Percentiles rank a stretch among this genome's conserved stretches.
phyloP scores from a whole-genome alignment of 768 basidiomycete species.

The Naganishia vishniacii region DNA sequence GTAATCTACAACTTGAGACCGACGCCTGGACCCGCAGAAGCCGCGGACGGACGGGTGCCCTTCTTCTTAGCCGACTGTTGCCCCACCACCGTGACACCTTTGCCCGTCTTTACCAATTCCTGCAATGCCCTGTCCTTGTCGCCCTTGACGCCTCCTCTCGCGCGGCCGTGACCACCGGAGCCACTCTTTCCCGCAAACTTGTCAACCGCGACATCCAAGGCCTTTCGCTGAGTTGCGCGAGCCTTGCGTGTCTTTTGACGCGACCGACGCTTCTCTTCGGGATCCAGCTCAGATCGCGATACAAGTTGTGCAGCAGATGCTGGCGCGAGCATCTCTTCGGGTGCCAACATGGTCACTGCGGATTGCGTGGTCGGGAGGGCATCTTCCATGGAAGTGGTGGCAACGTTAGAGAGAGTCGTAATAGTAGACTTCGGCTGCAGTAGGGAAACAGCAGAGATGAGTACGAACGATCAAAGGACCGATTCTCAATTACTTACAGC shows the following conservation, averaged over 20 bases:
- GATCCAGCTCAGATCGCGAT: constrained; percentile 73
- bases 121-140: constrained; percentile 81
- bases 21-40: constrained; percentile 13
- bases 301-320: constrained; percentile 55
- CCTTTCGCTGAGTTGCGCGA: constrained; percentile 64
- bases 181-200: constrained; percentile 52
- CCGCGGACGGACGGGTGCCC: constrained; percentile 7
- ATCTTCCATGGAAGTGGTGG: constrained; percentile 78
- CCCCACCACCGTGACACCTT: constrained; percentile 47
- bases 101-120: constrained; percentile 69
- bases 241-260: constrained; percentile 51
- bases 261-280: constrained; percentile 68
- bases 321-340: constrained; percentile 75
- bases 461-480: too few relatives aligned
- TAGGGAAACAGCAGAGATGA: neutral
- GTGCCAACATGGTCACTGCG: constrained; percentile 73
- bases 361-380: constrained; percentile 79
- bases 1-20: constrained; percentile 20
- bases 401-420: constrained; percentile 71
- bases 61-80: constrained; percentile 35
- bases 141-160: constrained; percentile 64
- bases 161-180: constrained; percentile 66
- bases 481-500: constrained; percentile 57
- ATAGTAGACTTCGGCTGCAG: constrained; percentile 80
- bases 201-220: constrained; percentile 64